phyloP scores from a whole-genome alignment of 2,329 filamentous ascomycete genomes.

The Tolypocladium tundrense region DNA sequence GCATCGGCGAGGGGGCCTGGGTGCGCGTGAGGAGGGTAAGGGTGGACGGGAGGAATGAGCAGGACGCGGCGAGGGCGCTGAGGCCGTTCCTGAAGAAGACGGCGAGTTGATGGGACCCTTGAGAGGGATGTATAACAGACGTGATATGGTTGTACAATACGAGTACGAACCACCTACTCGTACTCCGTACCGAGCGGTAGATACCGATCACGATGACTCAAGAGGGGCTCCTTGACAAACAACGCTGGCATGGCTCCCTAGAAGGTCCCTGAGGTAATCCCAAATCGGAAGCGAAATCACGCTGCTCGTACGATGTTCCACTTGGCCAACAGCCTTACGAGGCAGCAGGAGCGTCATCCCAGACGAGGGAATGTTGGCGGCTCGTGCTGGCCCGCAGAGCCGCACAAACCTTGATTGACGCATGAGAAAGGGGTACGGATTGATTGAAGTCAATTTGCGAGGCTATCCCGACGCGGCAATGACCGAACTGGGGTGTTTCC shows the following conservation, averaged over 20 bases:
- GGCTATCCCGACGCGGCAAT: not conserved
- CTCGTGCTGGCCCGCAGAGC: not conserved
- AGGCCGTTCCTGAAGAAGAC: conserved; percentile 6
- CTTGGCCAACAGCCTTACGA: not conserved
- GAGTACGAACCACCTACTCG: not conserved
- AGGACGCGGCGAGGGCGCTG: conserved; percentile 14
- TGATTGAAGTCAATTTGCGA: not conserved
- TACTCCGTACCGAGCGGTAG: no score
- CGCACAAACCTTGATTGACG: not conserved
- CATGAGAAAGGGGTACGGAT: no score
- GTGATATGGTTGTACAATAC: no score
- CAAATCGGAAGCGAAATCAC: no score
- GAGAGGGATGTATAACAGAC: no score
- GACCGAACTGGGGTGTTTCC: not conserved
- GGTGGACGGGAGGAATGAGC: conserved; percentile 21
- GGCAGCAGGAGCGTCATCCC: not conserved
- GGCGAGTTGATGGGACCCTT: not conserved
- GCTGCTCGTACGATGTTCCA: no score
- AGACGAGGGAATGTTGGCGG: not conserved
- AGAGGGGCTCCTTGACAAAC: no score
- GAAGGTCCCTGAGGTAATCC: no score
- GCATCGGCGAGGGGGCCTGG: conserved; percentile 8
- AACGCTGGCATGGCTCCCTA: no score
- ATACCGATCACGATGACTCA: no score
- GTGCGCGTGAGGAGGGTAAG: conserved; percentile 20